A percentile compares a stretch with the other conserved stretches of the same genome.
These are phyloP conservation scores for Camelina sativa DNA, from an alignment of 345 rosid genomes.

Conservation along the genomic window DNA sequence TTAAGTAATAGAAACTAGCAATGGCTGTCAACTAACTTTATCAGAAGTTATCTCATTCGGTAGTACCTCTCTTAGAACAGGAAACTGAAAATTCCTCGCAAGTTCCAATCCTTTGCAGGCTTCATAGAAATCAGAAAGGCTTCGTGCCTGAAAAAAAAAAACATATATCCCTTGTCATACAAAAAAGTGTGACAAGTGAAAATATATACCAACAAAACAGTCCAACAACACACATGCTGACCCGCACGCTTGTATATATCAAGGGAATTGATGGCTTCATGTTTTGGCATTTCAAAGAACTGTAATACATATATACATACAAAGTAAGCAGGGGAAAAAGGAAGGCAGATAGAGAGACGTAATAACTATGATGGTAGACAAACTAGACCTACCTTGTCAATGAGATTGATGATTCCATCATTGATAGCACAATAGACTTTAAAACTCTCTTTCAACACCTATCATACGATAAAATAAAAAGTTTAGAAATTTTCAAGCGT, in stretches of 20 bases:
- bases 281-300: constrained; percentile 99
- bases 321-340: constrained; percentile 12
- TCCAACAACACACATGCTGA: constrained; percentile 68
- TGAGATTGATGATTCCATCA: constrained; percentile 98
- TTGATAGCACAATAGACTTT: constrained; percentile 93
- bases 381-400: constrained; percentile 76
- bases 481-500: not conserved
- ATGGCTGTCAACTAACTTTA: not conserved
- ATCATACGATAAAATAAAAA: constrained; percentile 18
- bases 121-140: constrained; percentile 92
- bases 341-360: constrained; percentile 5
- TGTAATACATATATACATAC: constrained; percentile 45
- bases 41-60: not conserved
- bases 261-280: constrained; percentile 85
- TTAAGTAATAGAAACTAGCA: not conserved
- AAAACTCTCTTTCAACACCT: constrained; percentile 99
- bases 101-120: constrained; percentile 96
- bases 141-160: constrained; percentile 67
- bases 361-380: constrained; percentile 22
- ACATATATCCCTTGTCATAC: constrained; percentile 11
- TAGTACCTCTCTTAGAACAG: constrained; percentile 83
- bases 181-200: not conserved
- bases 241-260: constrained; percentile 83
- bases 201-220: not conserved
- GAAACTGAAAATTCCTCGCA: constrained; percentile 98